phyloP scores from a whole-genome alignment of 495 filamentous ascomycete genomes.

The Aspergillus haitiensis region DNA sequence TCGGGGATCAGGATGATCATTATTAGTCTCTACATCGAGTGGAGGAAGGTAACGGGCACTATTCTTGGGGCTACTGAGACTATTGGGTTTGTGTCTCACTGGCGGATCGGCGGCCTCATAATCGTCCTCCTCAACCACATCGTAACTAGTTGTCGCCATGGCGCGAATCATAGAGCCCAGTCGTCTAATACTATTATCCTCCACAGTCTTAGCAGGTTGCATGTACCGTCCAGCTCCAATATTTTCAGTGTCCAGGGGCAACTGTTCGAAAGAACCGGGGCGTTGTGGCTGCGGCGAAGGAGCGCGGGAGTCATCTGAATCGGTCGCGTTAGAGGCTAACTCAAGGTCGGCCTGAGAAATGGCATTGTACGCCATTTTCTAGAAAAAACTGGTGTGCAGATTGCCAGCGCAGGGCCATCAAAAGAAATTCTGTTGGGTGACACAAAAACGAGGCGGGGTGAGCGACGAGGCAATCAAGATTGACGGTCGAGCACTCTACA shows the following conservation, averaged over 20 bases:
- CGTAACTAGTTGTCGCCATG: slow-evolving; percentile 46
- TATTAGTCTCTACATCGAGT: slow-evolving; percentile 34
- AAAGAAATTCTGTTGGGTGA: slow-evolving; percentile 16
- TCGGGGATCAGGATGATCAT: slow-evolving; percentile 45
- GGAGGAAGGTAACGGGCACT: slow-evolving; percentile 34
- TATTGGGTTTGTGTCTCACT: slow-evolving; percentile 29
- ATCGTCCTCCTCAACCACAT: slow-evolving; percentile 49
- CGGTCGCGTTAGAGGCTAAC: slow-evolving; percentile 40
- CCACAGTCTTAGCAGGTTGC: slow-evolving; percentile 28
- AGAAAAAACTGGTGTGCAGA: slow-evolving; percentile 12
- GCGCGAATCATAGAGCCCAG: slow-evolving; percentile 45
- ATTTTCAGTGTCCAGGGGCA: slow-evolving; percentile 32
- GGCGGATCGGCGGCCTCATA: slow-evolving; percentile 40
- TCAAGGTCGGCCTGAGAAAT: slow-evolving; percentile 46
- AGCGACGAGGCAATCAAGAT: slow-evolving; percentile 4
- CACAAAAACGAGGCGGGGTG: background rate
- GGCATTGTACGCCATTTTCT: slow-evolving; percentile 50
- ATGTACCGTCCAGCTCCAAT: slow-evolving; percentile 27
- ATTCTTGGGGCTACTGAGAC: slow-evolving; percentile 17
- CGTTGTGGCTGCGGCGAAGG: slow-evolving; percentile 31
- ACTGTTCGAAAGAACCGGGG: slow-evolving; percentile 28
- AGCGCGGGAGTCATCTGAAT: slow-evolving; percentile 35
- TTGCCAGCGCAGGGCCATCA: slow-evolving; percentile 20
- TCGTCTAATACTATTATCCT: slow-evolving; percentile 28
- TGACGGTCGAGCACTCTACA: slow-evolving; percentile 6